Evolutionary conservation across 345 rosid species (phyloP).

Genomic region (Eucalyptus regnans): DNA sequence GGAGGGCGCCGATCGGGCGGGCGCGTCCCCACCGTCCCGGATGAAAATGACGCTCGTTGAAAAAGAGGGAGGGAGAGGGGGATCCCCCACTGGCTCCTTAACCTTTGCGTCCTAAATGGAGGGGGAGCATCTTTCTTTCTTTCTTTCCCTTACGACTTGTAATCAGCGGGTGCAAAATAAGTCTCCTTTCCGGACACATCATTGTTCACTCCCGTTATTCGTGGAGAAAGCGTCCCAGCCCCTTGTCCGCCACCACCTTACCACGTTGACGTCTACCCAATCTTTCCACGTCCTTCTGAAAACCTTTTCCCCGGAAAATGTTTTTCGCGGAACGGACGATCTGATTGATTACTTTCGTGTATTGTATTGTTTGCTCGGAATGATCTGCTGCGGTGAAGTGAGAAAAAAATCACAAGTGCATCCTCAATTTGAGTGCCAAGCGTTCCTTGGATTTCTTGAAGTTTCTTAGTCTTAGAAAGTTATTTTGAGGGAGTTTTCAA

Average conservation of each 20-base stretch:
- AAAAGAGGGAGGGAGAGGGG: background rate
- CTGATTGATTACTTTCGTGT: background rate
- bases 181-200: background rate
- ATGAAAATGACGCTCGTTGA: background rate
- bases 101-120: background rate
- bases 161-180: background rate
- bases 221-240: background rate
- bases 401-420: background rate
- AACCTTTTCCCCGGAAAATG: rapidly evolving
- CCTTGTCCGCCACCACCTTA: background rate
- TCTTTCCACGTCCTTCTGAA: background rate
- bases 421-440: background rate
- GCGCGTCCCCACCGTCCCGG: background rate
- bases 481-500: rapidly evolving
- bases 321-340: too few relatives aligned
- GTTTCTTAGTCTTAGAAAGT: background rate
- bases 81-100: background rate
- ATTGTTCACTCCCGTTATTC: background rate
- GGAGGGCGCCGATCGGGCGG: background rate
- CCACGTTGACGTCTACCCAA: background rate
- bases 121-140: background rate
- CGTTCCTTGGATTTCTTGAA: background rate
- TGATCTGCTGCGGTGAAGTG: background rate
- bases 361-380: background rate
- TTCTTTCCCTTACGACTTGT: background rate